These are phyloP conservation scores for Sporothrix sp. DNA, from an alignment of 2,329 filamentous ascomycete genomes.

Conservation along the genomic window DNA sequence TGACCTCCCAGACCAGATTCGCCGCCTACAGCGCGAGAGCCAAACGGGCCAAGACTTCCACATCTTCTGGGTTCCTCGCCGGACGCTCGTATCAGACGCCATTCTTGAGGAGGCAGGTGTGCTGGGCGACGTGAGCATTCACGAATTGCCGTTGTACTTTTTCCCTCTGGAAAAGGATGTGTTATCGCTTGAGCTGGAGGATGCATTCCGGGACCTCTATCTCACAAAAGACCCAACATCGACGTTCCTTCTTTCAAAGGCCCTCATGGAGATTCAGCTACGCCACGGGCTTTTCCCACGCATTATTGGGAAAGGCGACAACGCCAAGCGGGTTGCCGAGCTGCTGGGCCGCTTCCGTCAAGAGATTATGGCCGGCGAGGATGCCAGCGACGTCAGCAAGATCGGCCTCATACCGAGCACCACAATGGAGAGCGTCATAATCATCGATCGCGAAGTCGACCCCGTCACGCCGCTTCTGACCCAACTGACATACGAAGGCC, in stretches of 20 bases:
- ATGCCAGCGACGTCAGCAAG: slow-evolving; percentile 50
- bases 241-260: slow-evolving; percentile 80
- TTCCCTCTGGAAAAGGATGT: slow-evolving; percentile 87
- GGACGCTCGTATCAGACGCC: slow-evolving; percentile 83
- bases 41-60: slow-evolving; percentile 92
- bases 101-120: slow-evolving; percentile 89
- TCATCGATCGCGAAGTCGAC: slow-evolving; percentile 92
- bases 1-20: slow-evolving; percentile 65
- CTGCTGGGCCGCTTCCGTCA: slow-evolving; percentile 84
- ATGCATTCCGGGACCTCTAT: slow-evolving; percentile 80
- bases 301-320: slow-evolving; percentile 91
- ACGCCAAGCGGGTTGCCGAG: slow-evolving; percentile 80
- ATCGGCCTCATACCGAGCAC: slow-evolving; percentile 74
- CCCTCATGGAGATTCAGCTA: slow-evolving; percentile 88
- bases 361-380: slow-evolving; percentile 73
- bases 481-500: slow-evolving; percentile 90
- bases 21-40: slow-evolving; percentile 76
- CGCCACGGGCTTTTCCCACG: slow-evolving; percentile 88
- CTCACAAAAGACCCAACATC: slow-evolving; percentile 83
- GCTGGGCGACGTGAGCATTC: slow-evolving; percentile 80
- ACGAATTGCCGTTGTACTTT: slow-evolving; percentile 80
- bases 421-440: slow-evolving; percentile 79
- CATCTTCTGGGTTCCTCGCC: slow-evolving; percentile 89
- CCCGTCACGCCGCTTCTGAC: slow-evolving; percentile 86
- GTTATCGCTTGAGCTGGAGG: slow-evolving; percentile 79